Base-by-base conservation (phyloP, 1,139 yeast genomes). In the Zhuliangozyma blackwelliae region DNA sequence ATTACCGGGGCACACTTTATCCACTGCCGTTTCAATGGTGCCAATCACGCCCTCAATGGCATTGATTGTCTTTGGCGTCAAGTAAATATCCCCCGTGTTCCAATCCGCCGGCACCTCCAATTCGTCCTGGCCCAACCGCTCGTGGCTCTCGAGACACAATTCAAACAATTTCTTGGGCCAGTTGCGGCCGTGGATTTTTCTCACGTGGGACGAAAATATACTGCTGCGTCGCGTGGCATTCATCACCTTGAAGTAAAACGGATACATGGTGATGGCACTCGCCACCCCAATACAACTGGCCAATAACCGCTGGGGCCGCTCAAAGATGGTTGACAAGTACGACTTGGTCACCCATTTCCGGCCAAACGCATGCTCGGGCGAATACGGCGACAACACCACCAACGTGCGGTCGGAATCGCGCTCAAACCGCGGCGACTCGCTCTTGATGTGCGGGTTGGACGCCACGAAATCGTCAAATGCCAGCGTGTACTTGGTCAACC, bases 31-130 rank as follows among this genome's bases (percentile, higher is more conserved):
- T 56, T 87, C 95, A 8, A 86, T 66, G 0, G 95, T 82, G 0
- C 94, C 95, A 29, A 87, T 65, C 1, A 82, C 88, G 3, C 95
- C 95, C 48, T 82, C 84, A 10, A 87, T 61, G 0, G 96, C 95
- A 32, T 74, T 75, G 9, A 83, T 59, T 0, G 96, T 82, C 32
- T 71, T 75, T 7, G 82, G 79, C 5, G 81, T 76, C 41, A 87
- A 58, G 52, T 87, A 87, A 29, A 87, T 84, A 53, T 87, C 96
- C 7, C 95, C 95, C 3, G 84, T 74, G 44, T 86, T 85, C 95
- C 95, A 87, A 39, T 75, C 79, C 13, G 74, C 79, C 0, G 95
- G 95, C 1, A 87, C 90, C 55, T 87, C 96, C 10, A 85, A 49
- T 48, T 78, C 64, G 23, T 77, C 75, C 3, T 65, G 59, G n/a